Evolutionary conservation across 169 alveolate species (phyloP), one percentile per base, ranked within the genome.

Genomic region (Plasmodium yoelii): DNA sequence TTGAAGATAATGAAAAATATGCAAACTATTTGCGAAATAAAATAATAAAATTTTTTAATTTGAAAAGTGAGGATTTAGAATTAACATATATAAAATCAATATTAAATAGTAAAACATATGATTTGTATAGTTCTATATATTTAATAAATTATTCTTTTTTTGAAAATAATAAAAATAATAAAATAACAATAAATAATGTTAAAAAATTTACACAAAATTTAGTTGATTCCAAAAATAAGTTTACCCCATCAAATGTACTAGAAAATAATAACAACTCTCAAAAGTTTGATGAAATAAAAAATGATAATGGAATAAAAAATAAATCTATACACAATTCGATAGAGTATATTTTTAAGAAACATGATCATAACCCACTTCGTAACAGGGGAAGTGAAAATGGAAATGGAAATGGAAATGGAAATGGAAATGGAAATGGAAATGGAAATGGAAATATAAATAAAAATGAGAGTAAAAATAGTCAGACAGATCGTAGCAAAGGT

Each of bases 21-120:
- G 90, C 90, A 55, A 65, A 18, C n/a, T 71, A 67, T 44, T 42
- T 82, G 60, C 53, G 84, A 28, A 67, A 15, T 6, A 82, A 82
- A 67, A 82, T 82, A 3, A 39, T 82, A 53, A 82, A 82, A 82
- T 82, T 12, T 26, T 82, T 82, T 34, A 82, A 82, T 24, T 70
- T 82, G 10, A 82, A 82, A 55, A 82, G 57, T 68, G 84, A 82
- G 4, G 90, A 82, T 34, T 46, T 82, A 24, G 90, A 82, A 18
- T 18, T 56, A 7, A 82, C 34, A 56, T 82, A 82, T 34, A 65
- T 82, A n/a, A 67, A 55, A 39, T 82, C 90, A 8, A 53, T 82
- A 6, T 49, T 82, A 5, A 82, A 82, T 39, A 67, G 84, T 42
- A 67, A 51, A 61, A 28, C 70, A 15, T 65, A 82, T 56, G 84